Evolutionary conservation across 148 eudicot genomes (phyloP), one percentile per base, ranked within the genome.

Genomic region (Hydrangea macrophylla): DNA sequence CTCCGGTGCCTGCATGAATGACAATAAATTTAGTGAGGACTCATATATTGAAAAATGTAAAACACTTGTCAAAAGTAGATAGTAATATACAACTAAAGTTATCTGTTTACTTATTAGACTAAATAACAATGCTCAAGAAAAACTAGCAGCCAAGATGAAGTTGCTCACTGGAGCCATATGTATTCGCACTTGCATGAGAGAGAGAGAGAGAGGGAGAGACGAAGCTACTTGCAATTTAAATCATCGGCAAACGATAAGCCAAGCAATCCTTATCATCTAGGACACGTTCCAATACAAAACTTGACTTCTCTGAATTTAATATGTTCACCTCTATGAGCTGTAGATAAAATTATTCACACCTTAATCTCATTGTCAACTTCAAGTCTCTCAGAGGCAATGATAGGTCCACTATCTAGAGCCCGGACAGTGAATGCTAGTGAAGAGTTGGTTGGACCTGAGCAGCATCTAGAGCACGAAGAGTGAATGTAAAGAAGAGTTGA

Each of bases 381-480:
- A 70, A 85, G 37, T 75, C 62, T 88, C 81, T 90, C 88, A 63
- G 70, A 72, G 26, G 92, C 84, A 73, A 90, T 90, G 66, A 90
- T 77, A 58, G 98, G 96, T 17, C 98, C 98, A 60, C 95, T 90
- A 85, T 94, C 99, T 78, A 94, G 76, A 50, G 85, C 84, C 55
- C 93, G 87, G 44, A 94, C 88, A 15, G 99, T 94, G 69, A 85
- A 90, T 60, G 96, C 99, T 69, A 94, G 70, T 56, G 99, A 88
- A n/a, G n/a, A n/a, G n/a, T n/a, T n/a, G n/a, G n/a, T n/a, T n/a
- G n/a, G n/a, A n/a, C n/a, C n/a, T n/a, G n/a, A n/a, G n/a, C n/a
- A n/a, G n/a, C n/a, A n/a, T n/a, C n/a, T n/a, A n/a, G n/a, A n/a
- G n/a, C n/a, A n/a, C n/a, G n/a, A n/a, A n/a, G n/a, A n/a, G n/a